phyloP scores from a whole-genome alignment of 2,329 filamentous ascomycete species.

The Teratosphaeria zuluensis region DNA sequence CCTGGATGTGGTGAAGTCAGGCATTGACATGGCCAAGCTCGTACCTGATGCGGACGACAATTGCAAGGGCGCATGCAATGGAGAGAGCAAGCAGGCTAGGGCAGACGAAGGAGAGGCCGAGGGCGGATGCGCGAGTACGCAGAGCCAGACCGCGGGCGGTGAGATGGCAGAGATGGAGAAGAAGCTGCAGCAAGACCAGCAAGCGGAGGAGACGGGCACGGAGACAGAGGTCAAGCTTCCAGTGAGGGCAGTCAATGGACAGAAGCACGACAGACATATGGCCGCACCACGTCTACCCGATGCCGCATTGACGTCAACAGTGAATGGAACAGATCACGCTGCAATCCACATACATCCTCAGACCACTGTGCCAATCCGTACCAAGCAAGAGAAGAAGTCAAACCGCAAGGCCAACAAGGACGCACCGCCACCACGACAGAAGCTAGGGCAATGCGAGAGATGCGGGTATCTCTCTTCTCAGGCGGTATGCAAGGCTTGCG shows the following conservation, averaged over 20 bases:
- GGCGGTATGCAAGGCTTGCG: constrained; percentile 85
- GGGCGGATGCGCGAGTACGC: constrained; percentile 66
- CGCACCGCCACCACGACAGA: constrained; percentile 46
- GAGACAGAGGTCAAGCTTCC: constrained; percentile 55
- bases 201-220: constrained; percentile 40
- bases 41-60: constrained; percentile 50
- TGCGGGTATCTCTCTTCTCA: constrained; percentile 97
- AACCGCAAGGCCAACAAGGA: constrained; percentile 7
- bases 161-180: constrained; percentile 80
- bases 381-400: constrained; percentile 24
- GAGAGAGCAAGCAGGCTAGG: constrained; percentile 3
- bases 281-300: neutral
- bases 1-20: constrained; percentile 84
- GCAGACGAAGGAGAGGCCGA: constrained; percentile 28
- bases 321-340: constrained; percentile 4
- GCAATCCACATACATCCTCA: neutral
- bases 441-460: constrained; percentile 70
- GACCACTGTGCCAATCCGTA: constrained; percentile 18
- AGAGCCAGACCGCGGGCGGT: constrained; percentile 56
- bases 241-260: constrained; percentile 7
- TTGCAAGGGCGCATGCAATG: constrained; percentile 40
- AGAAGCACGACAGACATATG: neutral
- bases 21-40: constrained; percentile 91
- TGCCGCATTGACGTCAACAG: neutral
- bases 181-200: constrained; percentile 56